phyloP scores from a whole-genome alignment of 2,329 filamentous ascomycete species.

The Fusarium scirpi region DNA sequence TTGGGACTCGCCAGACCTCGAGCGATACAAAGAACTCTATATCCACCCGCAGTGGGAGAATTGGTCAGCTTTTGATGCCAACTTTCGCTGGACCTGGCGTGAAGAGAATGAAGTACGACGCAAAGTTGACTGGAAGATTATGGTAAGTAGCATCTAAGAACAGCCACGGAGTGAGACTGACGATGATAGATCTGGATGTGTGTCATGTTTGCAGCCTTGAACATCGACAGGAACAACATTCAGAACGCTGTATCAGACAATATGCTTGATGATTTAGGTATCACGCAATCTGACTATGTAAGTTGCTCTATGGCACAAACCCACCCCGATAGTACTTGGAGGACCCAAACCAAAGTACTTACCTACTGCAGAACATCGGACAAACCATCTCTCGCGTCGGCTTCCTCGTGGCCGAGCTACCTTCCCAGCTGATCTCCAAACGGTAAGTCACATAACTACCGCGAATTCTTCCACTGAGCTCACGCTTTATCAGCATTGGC shows the following conservation, averaged over 20 bases:
- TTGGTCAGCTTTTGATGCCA: constrained; percentile 49
- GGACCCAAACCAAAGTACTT: not conserved
- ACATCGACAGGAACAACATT: constrained; percentile 54
- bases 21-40: constrained; percentile 52
- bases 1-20: constrained; percentile 53
- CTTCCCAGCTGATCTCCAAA: constrained; percentile 21
- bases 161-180: rapidly evolving
- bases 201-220: constrained; percentile 48
- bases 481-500: constrained; percentile 48
- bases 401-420: constrained; percentile 24
- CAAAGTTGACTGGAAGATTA: constrained; percentile 55
- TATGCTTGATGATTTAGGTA: constrained; percentile 49
- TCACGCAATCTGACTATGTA: constrained; percentile 28
- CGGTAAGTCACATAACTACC: not conserved
- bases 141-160: constrained; percentile 39
- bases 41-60: constrained; percentile 56
- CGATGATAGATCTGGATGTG: constrained; percentile 45
- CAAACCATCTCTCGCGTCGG: constrained; percentile 34
- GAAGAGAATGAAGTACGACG: constrained; percentile 51
- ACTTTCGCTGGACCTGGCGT: constrained; percentile 52
- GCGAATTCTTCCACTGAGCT: not conserved
- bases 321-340: not conserved
- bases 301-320: not conserved
- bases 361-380: constrained; percentile 3
- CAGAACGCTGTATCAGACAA: constrained; percentile 53